Percentiles rank a stretch among this genome's conserved stretches.
These are phyloP conservation scores for Sporothrix dimorphospora DNA, from an alignment of 2,329 filamentous ascomycete genomes.

Conservation along the genomic window DNA sequence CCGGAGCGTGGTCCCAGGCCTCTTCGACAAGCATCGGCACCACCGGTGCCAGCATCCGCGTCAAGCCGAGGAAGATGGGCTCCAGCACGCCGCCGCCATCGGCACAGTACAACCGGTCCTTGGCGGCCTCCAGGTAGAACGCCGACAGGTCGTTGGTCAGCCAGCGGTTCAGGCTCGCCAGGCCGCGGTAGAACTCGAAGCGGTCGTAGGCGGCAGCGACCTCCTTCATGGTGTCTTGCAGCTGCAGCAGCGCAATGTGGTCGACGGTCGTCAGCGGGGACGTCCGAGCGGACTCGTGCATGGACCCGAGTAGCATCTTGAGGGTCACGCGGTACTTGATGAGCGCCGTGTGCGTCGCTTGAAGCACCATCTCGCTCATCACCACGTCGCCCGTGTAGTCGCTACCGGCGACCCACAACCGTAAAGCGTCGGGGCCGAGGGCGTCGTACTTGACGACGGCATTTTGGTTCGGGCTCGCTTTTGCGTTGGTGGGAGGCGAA, in stretches of 20 bases:
- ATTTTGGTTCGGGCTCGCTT: background rate
- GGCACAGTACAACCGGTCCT: slow-evolving; percentile 89
- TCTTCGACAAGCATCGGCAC: slow-evolving; percentile 86
- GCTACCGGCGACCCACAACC: slow-evolving; percentile 87
- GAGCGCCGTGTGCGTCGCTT: slow-evolving; percentile 73
- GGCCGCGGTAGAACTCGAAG: slow-evolving; percentile 81
- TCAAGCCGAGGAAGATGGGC: slow-evolving; percentile 70
- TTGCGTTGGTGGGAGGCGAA: background rate
- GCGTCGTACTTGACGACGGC: slow-evolving; percentile 59
- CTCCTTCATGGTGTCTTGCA: slow-evolving; percentile 65
- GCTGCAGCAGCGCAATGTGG: slow-evolving; percentile 75
- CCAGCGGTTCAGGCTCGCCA: slow-evolving; percentile 77
- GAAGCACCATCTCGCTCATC: slow-evolving; percentile 76
- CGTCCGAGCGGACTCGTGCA: slow-evolving; percentile 58
- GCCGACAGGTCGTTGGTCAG: slow-evolving; percentile 81
- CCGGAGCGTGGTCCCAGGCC: slow-evolving; percentile 77
- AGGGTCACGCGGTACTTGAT: slow-evolving; percentile 88
- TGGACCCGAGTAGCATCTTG: slow-evolving; percentile 84
- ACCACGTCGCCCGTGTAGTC: slow-evolving; percentile 90
- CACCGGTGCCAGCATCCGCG: slow-evolving; percentile 79
- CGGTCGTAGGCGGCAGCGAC: slow-evolving; percentile 68
- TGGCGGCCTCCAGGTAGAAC: slow-evolving; percentile 91
- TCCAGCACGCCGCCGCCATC: slow-evolving; percentile 66
- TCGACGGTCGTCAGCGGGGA: slow-evolving; percentile 64
- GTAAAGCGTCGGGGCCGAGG: slow-evolving; percentile 82